A percentile compares a stretch with the other conserved stretches of the same genome.
Conservation (phyloP, 495 filamentous ascomycete genomes). For the Hypoxylon lienhwacheense region DNA sequence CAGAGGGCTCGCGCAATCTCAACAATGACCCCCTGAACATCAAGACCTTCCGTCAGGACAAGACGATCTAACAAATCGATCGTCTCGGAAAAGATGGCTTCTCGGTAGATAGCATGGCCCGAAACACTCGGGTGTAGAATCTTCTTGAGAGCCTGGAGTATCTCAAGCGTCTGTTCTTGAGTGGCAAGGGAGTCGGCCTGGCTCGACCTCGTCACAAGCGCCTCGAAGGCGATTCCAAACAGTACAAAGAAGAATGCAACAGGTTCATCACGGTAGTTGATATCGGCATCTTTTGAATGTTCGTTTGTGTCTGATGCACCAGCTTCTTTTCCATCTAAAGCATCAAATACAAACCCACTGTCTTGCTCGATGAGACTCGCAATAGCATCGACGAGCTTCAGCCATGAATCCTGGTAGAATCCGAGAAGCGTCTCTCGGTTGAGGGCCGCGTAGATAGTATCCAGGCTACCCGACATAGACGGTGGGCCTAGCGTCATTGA, state of each 20-base stretch:
- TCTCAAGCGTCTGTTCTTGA: conserved; percentile 81
- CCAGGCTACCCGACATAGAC: conserved; percentile 74
- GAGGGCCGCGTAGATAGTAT: conserved; percentile 88
- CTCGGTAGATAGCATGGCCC: conserved; percentile 93
- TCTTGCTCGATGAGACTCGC: conserved; percentile 97
- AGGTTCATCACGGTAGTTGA: conserved; percentile 97
- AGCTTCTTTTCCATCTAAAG: conserved; percentile 81
- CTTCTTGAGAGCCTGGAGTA: conserved; percentile 89
- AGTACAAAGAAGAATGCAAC: conserved; percentile 99
- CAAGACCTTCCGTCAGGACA: conserved; percentile 82
- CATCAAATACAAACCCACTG: conserved; percentile 96
- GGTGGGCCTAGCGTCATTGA: conserved; percentile 79
- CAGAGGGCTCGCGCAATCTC: conserved; percentile 90
- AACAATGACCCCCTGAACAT: conserved; percentile 90
- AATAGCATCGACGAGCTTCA: conserved; percentile 95
- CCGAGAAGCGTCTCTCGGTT: conserved; percentile 91
- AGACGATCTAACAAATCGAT: conserved; percentile 95
- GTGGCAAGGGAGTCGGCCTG: conserved; percentile 68
- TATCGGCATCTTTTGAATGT: conserved; percentile 62
- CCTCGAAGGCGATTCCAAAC: conserved; percentile 95
- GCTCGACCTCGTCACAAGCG: conserved; percentile 75
- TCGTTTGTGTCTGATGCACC: conserved; percentile 54
- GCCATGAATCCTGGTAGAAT: conserved; percentile 98
- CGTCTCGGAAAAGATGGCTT: conserved; percentile 93
- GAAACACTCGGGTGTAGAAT: conserved; percentile 94